Conservation (phyloP, 2,329 filamentous ascomycete species). For the Fusarium sp. region DNA sequence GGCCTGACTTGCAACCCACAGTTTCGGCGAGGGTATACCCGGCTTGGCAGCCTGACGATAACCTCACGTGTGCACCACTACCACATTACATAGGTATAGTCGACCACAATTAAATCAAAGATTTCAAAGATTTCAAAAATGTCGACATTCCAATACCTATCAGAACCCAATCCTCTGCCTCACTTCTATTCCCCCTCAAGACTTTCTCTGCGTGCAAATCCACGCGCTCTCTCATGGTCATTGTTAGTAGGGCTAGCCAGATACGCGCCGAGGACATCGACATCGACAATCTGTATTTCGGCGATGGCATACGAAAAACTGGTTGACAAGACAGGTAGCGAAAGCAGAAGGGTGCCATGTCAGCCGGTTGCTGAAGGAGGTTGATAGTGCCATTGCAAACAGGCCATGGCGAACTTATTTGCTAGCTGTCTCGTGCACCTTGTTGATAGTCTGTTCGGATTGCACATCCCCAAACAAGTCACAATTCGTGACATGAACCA, state of each 20-base stretch:
- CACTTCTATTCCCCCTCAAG: no score
- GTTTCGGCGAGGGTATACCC: neutral
- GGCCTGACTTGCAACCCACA: neutral
- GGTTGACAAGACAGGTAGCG: neutral
- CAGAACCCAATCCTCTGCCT: no score
- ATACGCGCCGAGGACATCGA: neutral
- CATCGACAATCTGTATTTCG: accelerated
- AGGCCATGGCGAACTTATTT: neutral
- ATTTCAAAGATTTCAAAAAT: no score
- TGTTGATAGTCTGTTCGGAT: neutral
- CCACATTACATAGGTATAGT: no score
- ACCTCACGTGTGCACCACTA: no score
- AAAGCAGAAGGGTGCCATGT: neutral
- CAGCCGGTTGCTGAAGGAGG: neutral
- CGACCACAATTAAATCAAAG: no score
- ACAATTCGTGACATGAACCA: neutral
- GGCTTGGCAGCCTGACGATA: no score
- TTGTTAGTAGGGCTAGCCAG: neutral
- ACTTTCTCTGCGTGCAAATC: no score
- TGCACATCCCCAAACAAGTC: neutral
- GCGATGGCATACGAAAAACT: neutral
- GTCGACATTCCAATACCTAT: no score
- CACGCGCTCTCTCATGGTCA: no score
- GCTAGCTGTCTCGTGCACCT: neutral
- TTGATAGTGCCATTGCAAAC: neutral